phyloP scores from a whole-genome alignment of 2,329 filamentous ascomycete genomes.

The Allantophomopsis cytisporea region DNA sequence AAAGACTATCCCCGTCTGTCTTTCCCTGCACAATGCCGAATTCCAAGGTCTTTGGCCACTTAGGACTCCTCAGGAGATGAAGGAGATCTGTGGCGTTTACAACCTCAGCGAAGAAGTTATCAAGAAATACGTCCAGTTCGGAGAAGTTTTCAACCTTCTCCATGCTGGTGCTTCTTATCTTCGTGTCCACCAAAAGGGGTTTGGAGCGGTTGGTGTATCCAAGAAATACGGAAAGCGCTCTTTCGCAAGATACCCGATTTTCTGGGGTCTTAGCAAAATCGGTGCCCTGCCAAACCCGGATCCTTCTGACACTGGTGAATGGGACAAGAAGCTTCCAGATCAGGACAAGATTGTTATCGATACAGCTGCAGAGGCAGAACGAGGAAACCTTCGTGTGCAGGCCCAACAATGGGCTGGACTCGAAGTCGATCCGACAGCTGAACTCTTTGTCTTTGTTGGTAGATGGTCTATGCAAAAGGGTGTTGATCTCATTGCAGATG shows the following conservation, averaged over 20 bases:
- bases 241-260: constrained; percentile 52
- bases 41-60: constrained; percentile 58
- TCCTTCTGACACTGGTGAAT: constrained; percentile 42
- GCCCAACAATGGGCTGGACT: constrained; percentile 57
- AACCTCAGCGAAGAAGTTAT: constrained; percentile 42
- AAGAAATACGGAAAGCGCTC: constrained; percentile 54
- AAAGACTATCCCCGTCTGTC: constrained; percentile 39
- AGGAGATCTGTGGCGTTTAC: constrained; percentile 50
- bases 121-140: constrained; percentile 49
- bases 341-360: constrained; percentile 37
- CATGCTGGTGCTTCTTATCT: constrained; percentile 52
- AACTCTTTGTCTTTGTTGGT: constrained; percentile 54
- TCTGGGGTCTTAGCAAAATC: constrained; percentile 49
- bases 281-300: constrained; percentile 42
- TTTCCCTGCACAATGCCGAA: constrained; percentile 55
- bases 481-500: constrained; percentile 52
- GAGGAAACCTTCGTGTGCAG: constrained; percentile 39
- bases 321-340: constrained; percentile 46
- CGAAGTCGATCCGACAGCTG: constrained; percentile 42
- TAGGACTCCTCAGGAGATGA: constrained; percentile 42
- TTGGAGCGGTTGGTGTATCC: constrained; percentile 49
- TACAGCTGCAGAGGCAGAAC: constrained; percentile 33
- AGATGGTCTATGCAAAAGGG: constrained; percentile 58
- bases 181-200: constrained; percentile 55
- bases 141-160: constrained; percentile 53